Percentiles rank a stretch among this genome's conserved stretches.
Conservation (phyloP, 1,139 yeast genomes). For the Taphrina flavorubra region DNA sequence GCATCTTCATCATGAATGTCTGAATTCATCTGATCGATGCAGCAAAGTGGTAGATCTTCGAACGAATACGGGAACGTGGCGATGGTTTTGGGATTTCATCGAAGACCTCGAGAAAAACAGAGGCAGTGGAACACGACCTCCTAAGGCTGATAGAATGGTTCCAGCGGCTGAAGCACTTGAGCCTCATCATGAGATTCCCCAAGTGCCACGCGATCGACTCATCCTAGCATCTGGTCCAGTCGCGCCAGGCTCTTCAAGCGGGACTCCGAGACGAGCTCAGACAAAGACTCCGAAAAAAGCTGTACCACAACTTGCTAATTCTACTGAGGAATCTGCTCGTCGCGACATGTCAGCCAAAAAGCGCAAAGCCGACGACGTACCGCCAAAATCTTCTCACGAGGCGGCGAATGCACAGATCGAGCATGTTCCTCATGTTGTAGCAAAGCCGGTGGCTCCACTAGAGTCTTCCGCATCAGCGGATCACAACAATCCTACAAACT, state of each 20-base stretch:
- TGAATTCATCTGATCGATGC: no score
- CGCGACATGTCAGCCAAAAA: background rate
- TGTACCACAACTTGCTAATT: background rate
- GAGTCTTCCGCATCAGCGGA: background rate
- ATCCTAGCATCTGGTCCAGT: conserved; percentile 28
- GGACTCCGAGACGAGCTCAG: conserved; percentile 7
- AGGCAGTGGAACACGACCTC: conserved; percentile 4
- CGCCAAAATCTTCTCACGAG: background rate
- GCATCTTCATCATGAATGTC: background rate
- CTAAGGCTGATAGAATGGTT: conserved; percentile 1
- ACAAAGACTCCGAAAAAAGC: conserved; percentile 11
- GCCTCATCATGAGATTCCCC: background rate
- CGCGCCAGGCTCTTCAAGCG: background rate
- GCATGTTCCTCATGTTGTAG: conserved; percentile 12
- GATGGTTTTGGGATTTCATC: conserved; percentile 19
- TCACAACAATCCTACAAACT: background rate
- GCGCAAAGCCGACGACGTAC: background rate
- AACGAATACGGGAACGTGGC: conserved; percentile 29
- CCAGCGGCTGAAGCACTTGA: conserved; percentile 8
- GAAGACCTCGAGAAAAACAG: conserved; percentile 14
- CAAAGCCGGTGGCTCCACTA: conserved; percentile 9
- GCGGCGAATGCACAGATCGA: background rate
- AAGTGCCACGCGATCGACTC: background rate
- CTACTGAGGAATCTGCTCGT: background rate
- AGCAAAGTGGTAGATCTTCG: conserved; percentile 22